Evolutionary conservation across 2,329 filamentous ascomycete species (phyloP).

Genomic region (Furcasterigmium sp.): DNA sequence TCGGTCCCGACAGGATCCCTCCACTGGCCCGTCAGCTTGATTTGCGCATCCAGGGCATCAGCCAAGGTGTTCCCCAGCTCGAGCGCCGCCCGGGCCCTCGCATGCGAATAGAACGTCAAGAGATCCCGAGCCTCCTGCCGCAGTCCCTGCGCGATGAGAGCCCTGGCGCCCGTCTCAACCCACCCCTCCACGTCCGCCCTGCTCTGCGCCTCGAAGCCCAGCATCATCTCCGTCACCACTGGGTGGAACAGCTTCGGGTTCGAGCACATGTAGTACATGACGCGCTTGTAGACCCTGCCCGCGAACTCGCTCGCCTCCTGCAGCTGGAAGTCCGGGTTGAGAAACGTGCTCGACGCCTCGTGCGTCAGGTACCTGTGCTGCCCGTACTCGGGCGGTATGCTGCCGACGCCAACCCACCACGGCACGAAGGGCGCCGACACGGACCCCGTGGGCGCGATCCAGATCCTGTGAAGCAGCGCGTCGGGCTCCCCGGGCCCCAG

Average conservation of each 20-base stretch:
- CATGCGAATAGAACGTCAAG: slow-evolving; percentile 17
- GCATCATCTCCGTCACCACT: slow-evolving; percentile 17
- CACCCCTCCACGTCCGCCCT: slow-evolving; percentile 10
- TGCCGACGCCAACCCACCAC: slow-evolving; percentile 19
- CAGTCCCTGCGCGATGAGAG: slow-evolving; percentile 12
- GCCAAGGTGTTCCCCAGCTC: slow-evolving; percentile 14
- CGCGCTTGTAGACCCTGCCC: slow-evolving; percentile 20
- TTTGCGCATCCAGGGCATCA: slow-evolving; percentile 16
- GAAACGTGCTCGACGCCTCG: slow-evolving; percentile 17
- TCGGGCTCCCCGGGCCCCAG: slow-evolving; percentile 14
- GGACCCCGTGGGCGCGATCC: slow-evolving; percentile 20
- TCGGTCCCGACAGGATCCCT: slow-evolving; percentile 17
- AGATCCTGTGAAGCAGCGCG: slow-evolving; percentile 17
- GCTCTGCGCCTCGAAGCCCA: slow-evolving; percentile 16
- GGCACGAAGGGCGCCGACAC: slow-evolving; percentile 20
- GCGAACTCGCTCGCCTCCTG: slow-evolving; percentile 20
- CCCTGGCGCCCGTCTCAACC: slow-evolving; percentile 15
- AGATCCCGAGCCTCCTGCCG: slow-evolving; percentile 13
- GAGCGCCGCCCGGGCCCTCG: slow-evolving; percentile 16
- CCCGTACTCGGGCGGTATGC: slow-evolving; percentile 18
- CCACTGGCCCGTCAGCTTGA: slow-evolving; percentile 18
- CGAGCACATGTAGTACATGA: slow-evolving; percentile 22
- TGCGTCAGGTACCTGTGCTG: slow-evolving; percentile 20
- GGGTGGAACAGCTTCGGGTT: slow-evolving; percentile 15
- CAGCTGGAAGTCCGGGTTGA: slow-evolving; percentile 18